Conservation (phyloP, 768 basidiomycete species). For the Lentinus tigrinus region DNA sequence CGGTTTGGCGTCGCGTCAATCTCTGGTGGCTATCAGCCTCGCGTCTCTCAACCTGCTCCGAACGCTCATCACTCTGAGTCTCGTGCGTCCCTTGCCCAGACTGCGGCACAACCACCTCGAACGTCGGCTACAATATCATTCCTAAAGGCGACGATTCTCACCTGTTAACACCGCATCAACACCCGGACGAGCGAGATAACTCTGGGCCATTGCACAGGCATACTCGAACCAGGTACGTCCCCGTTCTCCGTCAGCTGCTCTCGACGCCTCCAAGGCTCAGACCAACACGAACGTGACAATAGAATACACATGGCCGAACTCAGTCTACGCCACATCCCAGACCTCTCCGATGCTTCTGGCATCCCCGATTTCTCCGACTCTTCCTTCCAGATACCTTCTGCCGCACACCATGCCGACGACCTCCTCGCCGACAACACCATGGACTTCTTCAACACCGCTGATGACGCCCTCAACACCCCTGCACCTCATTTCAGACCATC, state of each 20-base stretch:
- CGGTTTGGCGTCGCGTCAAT: slow-evolving; percentile 13
- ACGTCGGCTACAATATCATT: background rate
- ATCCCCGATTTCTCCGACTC: slow-evolving; percentile 46
- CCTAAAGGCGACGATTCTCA: background rate
- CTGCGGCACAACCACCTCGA: background rate
- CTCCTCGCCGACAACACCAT: slow-evolving; percentile 40
- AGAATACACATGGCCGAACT: slow-evolving; percentile 29
- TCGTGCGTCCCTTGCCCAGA: background rate
- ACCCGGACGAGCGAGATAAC: background rate
- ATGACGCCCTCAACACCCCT: slow-evolving; percentile 34
- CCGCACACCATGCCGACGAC: slow-evolving; percentile 28
- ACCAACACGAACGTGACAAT: background rate
- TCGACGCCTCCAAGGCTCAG: background rate
- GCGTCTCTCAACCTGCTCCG: background rate
- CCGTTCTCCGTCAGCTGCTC: too few species aligned
- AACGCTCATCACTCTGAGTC: background rate
- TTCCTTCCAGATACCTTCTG: slow-evolving; percentile 52
- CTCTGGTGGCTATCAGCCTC: background rate
- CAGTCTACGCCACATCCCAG: slow-evolving; percentile 55
- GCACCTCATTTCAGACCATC: slow-evolving; percentile 28
- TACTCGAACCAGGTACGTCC: too few species aligned
- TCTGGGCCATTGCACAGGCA: too few species aligned
- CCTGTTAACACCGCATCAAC: background rate
- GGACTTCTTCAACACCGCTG: slow-evolving; percentile 45
- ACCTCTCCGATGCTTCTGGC: slow-evolving; percentile 45